Base-by-base conservation (phyloP, 257 asterid genomes). In the Solanum pinnatisectum region DNA sequence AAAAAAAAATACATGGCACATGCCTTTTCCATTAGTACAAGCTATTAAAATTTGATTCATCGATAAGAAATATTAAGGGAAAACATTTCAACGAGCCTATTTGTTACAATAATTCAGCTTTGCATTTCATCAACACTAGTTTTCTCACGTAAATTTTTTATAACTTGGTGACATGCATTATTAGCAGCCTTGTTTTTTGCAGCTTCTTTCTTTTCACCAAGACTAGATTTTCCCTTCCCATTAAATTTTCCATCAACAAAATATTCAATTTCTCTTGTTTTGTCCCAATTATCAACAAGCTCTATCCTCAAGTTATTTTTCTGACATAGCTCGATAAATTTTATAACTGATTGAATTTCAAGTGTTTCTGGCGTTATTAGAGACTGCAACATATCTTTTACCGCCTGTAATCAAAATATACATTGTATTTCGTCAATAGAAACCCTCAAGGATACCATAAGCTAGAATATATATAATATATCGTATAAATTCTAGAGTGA, bases 21-120 rank as follows among this genome's bases (percentile, higher is more conserved):
- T 83, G 37, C 95, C 96, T 91, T 90, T 94, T 56, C 99, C 98
- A 42, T 10, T 37, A 42, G 49, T 42, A 42, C 49, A 42, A 42
- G 49, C 15, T 42, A 42, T 42, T 42, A 42, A 42, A 40, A 40
- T 40, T 40, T 40, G 46, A 40, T 40, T 40, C 46, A 13, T 40
- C 14, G 46, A 40, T 40, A 40, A 40, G 46, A 40, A 40, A 40
- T 40, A 10, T 40, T 10, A 1, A 40, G 13, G 4, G 46, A 40
- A 40, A 40, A 40, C 42, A 37, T 37, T 37, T 37, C 42, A 37
- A 37, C 42, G 42, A 37, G 42, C 42, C 42, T 37, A 37, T 30
- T 30, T 30, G 42, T 37, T 37, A 7, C 13, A 40, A 40, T 40
- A 42, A 42, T 42, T 42, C 15, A 42, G 0, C 49, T 42, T 42